phyloP scores from a whole-genome alignment of 257 asterid species.

The Solanum clarkiae region DNA sequence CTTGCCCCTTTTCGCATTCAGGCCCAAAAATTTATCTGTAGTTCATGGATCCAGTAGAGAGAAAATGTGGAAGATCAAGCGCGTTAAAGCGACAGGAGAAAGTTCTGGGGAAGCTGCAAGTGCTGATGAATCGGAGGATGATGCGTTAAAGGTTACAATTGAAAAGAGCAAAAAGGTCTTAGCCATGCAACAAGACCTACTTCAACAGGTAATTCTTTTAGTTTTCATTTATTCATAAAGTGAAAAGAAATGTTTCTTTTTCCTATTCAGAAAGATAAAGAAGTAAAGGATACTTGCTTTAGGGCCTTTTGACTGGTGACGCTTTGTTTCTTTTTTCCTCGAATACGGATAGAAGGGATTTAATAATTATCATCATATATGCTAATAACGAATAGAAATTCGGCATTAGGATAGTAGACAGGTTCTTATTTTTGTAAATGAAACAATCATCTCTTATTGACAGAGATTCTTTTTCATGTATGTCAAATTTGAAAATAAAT shows the following conservation, averaged over 20 bases:
- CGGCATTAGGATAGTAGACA: not conserved
- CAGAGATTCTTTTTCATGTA: not conserved
- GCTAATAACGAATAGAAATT: not conserved
- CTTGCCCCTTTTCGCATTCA: conserved; percentile 22
- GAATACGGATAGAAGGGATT: not conserved
- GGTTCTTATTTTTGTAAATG: not conserved
- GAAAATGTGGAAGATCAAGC: conserved; percentile 26
- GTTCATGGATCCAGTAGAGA: conserved; percentile 21
- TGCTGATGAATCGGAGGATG: conserved; percentile 47
- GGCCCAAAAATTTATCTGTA: conserved; percentile 25
- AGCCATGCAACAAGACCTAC: conserved; percentile 57
- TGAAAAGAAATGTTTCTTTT: not conserved
- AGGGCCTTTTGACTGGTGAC: not conserved
- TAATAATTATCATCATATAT: not conserved
- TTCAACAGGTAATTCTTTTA: conserved; percentile 49
- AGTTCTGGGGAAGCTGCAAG: conserved; percentile 25
- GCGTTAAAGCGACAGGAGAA: conserved; percentile 28
- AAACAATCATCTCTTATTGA: not conserved
- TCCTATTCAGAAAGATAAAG: not conserved
- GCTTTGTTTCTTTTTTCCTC: not conserved
- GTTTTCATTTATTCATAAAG: not conserved
- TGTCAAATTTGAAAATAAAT: not conserved
- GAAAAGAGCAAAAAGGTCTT: conserved; percentile 76
- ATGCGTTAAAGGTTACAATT: conserved; percentile 55
- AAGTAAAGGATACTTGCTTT: not conserved